Evolutionary conservation across 495 filamentous ascomycete genomes (phyloP).

Genomic region (Penicillium waksmanii): DNA sequence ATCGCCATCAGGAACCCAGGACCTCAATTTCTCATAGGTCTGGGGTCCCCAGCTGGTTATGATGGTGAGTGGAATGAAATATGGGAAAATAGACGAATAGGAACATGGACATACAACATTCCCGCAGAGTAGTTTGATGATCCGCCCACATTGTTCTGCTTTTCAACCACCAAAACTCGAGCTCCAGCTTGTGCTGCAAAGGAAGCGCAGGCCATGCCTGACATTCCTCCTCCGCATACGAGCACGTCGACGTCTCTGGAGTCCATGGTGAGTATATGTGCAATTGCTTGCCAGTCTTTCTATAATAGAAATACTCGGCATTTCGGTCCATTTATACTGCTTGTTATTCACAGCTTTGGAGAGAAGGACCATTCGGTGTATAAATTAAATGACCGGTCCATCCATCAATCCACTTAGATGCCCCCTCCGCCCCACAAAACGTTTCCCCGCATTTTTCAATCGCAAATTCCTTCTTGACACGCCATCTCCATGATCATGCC

Average conservation of each 20-base stretch:
- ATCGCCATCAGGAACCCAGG: constrained; percentile 32
- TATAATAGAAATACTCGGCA: not conserved
- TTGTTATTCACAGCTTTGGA: no score
- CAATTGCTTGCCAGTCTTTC: not conserved
- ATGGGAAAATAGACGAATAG: not conserved
- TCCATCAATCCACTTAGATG: no score
- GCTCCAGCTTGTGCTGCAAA: constrained; percentile 30
- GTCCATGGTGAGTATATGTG: constrained; percentile 21
- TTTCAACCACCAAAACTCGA: constrained; percentile 28
- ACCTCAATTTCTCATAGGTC: constrained; percentile 26
- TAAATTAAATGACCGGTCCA: constrained; percentile 19
- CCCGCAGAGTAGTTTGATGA: constrained; percentile 33
- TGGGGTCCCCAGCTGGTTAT: constrained; percentile 27
- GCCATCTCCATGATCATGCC: not conserved
- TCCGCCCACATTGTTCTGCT: constrained; percentile 25
- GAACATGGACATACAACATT: constrained; percentile 27
- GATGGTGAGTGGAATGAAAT: not conserved
- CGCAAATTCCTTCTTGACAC: not conserved
- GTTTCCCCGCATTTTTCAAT: constrained; percentile 1
- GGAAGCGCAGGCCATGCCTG: constrained; percentile 35
- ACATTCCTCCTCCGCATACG: constrained; percentile 36
- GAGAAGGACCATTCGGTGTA: not conserved
- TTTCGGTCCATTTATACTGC: no score
- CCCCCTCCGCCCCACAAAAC: not conserved
- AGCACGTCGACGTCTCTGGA: constrained; percentile 27